phyloP scores from a whole-genome alignment of 2,329 filamentous ascomycete species.

The Chrysoporthe puriensis region DNA sequence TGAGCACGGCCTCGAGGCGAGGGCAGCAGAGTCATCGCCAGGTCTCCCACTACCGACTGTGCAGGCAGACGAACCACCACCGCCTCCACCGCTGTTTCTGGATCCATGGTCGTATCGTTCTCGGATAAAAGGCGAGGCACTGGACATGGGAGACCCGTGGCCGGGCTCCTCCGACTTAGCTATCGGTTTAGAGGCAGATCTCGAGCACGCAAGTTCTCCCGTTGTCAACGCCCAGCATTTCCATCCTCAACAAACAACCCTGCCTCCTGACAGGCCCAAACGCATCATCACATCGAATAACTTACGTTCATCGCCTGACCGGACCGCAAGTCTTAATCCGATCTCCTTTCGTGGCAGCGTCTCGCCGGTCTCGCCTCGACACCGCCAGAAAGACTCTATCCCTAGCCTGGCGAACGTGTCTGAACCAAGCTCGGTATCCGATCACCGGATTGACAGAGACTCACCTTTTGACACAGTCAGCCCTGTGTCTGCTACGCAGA shows the following conservation, averaged over 20 bases:
- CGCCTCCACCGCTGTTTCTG: background rate
- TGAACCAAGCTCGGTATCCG: slow-evolving; percentile 7
- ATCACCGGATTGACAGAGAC: slow-evolving; percentile 10
- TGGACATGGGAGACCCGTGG: background rate
- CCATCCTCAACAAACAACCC: background rate
- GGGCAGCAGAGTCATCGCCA: background rate
- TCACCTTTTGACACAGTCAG: slow-evolving; percentile 16
- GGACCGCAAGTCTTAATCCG: background rate
- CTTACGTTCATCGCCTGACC: background rate
- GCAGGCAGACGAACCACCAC: slow-evolving; percentile 3
- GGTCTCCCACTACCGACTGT: background rate
- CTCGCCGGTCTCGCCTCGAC: background rate
- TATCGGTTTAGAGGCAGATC: background rate
- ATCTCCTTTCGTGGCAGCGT: background rate
- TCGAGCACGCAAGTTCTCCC: background rate
- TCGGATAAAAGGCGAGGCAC: background rate
- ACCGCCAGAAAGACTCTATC: background rate
- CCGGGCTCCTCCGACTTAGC: slow-evolving; percentile 1
- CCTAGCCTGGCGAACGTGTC: slow-evolving; percentile 7
- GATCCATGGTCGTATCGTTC: slow-evolving; percentile 2
- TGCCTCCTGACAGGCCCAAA: slow-evolving; percentile 12
- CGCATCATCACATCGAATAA: background rate
- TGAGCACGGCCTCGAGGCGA: background rate
- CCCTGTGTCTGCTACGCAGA: slow-evolving; percentile 2
- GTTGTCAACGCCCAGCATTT: background rate